Evolutionary conservation across 2,329 filamentous ascomycete genomes (phyloP).

Genomic region (Volutella citrinella): DNA sequence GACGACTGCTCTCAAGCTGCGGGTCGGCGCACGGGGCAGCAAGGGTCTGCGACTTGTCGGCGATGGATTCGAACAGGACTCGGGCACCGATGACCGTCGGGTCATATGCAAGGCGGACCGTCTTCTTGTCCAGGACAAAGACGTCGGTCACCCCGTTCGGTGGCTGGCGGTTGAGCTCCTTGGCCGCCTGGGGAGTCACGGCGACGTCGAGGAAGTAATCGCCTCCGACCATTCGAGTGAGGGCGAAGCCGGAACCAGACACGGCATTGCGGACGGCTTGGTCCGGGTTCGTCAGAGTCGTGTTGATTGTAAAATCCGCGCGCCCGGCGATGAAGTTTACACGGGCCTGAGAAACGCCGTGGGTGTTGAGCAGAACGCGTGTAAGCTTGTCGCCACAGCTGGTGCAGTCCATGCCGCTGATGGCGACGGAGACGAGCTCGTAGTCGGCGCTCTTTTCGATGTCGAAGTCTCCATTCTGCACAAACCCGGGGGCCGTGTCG

Average conservation of each 20-base stretch:
- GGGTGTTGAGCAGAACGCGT: constrained; percentile 22
- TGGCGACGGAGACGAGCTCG: constrained; percentile 26
- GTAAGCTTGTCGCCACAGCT: constrained; percentile 34
- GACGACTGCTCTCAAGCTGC: constrained; percentile 26
- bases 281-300: constrained; percentile 19
- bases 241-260: constrained; percentile 29
- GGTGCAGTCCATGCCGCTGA: constrained; percentile 37
- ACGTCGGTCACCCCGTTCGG: constrained; percentile 26
- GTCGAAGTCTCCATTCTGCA: too few relatives aligned
- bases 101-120: constrained; percentile 32
- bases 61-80: constrained; percentile 21
- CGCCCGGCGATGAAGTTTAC: constrained; percentile 39
- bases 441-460: constrained; percentile 29
- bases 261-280: constrained; percentile 26
- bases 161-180: constrained; percentile 14
- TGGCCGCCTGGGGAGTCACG: constrained; percentile 15
- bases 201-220: constrained; percentile 30
- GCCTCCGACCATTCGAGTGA: constrained; percentile 20
- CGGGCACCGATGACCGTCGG: constrained; percentile 32
- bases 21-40: constrained; percentile 32
- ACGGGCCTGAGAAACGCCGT: constrained; percentile 28
- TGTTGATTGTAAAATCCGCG: constrained; percentile 32
- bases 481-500: too few relatives aligned
- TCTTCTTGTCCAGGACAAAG: constrained; percentile 26
- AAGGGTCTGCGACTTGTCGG: constrained; percentile 18